phyloP scores from a whole-genome alignment of 2,329 filamentous ascomycete species.

The Aspergillus vadensis region DNA sequence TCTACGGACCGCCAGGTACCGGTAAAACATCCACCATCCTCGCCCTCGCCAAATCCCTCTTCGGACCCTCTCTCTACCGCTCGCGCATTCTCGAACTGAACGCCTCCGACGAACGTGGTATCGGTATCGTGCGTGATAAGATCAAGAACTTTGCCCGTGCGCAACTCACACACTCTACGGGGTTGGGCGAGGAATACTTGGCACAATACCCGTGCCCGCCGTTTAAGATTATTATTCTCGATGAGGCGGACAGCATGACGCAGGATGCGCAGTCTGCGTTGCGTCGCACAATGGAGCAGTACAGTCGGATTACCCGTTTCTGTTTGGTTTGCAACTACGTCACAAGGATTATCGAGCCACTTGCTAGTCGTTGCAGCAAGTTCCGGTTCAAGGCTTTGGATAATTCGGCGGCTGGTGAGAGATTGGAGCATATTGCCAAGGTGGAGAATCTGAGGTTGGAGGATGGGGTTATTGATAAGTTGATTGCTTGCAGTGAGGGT shows the following conservation, averaged over 20 bases:
- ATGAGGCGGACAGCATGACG: slow-evolving; percentile 98
- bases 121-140: slow-evolving; percentile 94
- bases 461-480: slow-evolving; percentile 75
- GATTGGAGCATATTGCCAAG: slow-evolving; percentile 79
- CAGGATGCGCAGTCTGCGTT: slow-evolving; percentile 95
- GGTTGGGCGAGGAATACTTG: slow-evolving; percentile 62
- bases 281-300: slow-evolving; percentile 96
- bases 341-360: slow-evolving; percentile 93
- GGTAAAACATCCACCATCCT: slow-evolving; percentile 98
- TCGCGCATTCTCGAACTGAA: slow-evolving; percentile 97
- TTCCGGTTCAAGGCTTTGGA: slow-evolving; percentile 97
- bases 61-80: slow-evolving; percentile 90
- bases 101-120: slow-evolving; percentile 97
- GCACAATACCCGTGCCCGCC: slow-evolving; percentile 86
- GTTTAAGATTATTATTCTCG: slow-evolving; percentile 98
- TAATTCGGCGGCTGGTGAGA: slow-evolving; percentile 75
- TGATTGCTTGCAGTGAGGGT: slow-evolving; percentile 87
- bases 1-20: slow-evolving; percentile 95
- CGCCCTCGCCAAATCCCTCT: slow-evolving; percentile 94
- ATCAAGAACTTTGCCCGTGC: slow-evolving; percentile 98
- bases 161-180: slow-evolving; percentile 81
- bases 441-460: slow-evolving; percentile 76
- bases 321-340: slow-evolving; percentile 99
- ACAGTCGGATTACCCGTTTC: slow-evolving; percentile 93
- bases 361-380: slow-evolving; percentile 91